phyloP scores from a whole-genome alignment of 2,329 filamentous ascomycete species.

The Scolecobasidium constrictum region DNA sequence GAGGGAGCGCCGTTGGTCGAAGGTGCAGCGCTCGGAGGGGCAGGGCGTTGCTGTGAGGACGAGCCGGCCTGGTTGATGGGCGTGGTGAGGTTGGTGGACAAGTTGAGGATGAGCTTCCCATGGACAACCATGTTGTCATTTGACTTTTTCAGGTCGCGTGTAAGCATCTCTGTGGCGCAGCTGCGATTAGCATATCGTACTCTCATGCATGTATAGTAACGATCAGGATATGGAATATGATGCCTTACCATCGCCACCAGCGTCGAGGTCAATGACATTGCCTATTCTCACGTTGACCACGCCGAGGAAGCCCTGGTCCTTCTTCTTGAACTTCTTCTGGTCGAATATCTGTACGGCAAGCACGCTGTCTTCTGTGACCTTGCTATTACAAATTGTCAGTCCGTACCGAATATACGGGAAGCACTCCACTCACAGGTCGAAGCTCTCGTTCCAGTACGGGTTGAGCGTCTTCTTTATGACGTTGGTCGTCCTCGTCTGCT shows the following conservation, averaged over 20 bases:
- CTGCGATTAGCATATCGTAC: neutral
- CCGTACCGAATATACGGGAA: neutral
- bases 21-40: conserved; percentile 21
- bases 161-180: conserved; percentile 73
- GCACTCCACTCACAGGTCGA: conserved; percentile 71
- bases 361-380: conserved; percentile 89
- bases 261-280: conserved; percentile 82
- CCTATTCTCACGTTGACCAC: conserved; percentile 96
- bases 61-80: conserved; percentile 49
- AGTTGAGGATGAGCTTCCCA: conserved; percentile 91
- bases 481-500: conserved; percentile 95
- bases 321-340: conserved; percentile 99
- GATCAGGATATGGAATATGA: too few relatives aligned
- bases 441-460: conserved; percentile 99
- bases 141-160: conserved; percentile 91
- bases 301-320: conserved; percentile 96
- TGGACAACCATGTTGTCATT: conserved; percentile 97
- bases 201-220: too few relatives aligned
- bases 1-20: conserved; percentile 26
- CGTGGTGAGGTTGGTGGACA: conserved; percentile 76
- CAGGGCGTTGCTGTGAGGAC: conserved; percentile 25
- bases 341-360: conserved; percentile 97
- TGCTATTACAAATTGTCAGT: conserved; percentile 39
- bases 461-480: conserved; percentile 97
- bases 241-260: conserved; percentile 75